These are phyloP conservation scores for Theobroma grandiflorum DNA, from an alignment of 441 rosid genomes.

Conservation along the genomic window DNA sequence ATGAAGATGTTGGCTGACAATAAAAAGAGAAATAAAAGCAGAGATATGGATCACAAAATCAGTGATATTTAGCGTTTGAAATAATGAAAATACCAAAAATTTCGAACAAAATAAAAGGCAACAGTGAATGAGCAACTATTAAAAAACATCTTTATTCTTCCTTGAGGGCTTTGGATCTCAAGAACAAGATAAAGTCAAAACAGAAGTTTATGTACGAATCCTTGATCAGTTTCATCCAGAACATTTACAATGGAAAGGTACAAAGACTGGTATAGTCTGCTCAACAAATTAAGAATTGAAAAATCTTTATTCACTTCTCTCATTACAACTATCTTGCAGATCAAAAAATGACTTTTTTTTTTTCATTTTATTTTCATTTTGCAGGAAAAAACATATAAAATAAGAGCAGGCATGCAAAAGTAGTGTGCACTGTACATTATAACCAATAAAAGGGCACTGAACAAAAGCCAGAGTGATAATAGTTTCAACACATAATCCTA, in stretches of 20 bases:
- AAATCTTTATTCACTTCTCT: neutral
- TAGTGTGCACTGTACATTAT: neutral
- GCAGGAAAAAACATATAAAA: neutral
- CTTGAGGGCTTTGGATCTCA: neutral
- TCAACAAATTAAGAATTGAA: neutral
- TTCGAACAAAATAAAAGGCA: neutral
- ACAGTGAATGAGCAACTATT: neutral
- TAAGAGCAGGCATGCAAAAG: neutral
- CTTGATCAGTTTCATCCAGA: neutral
- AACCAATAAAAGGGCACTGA: neutral
- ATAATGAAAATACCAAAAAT: neutral
- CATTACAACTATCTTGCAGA: neutral
- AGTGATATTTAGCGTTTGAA: slow-evolving; percentile 9
- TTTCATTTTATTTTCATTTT: neutral
- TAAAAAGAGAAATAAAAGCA: slow-evolving; percentile 10
- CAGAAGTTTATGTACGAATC: neutral
- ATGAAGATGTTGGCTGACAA: slow-evolving; percentile 58
- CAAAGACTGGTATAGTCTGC: neutral
- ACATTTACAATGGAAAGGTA: neutral
- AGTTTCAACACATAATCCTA: neutral
- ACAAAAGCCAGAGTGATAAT: neutral
- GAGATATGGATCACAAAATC: slow-evolving; percentile 1
- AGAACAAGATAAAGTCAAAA: neutral
- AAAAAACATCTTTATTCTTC: slow-evolving; percentile 18
- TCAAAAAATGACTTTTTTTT: neutral